phyloP scores from a whole-genome alignment of 1,284 basidiomycete species.

The Ceratobasidium sp. region DNA sequence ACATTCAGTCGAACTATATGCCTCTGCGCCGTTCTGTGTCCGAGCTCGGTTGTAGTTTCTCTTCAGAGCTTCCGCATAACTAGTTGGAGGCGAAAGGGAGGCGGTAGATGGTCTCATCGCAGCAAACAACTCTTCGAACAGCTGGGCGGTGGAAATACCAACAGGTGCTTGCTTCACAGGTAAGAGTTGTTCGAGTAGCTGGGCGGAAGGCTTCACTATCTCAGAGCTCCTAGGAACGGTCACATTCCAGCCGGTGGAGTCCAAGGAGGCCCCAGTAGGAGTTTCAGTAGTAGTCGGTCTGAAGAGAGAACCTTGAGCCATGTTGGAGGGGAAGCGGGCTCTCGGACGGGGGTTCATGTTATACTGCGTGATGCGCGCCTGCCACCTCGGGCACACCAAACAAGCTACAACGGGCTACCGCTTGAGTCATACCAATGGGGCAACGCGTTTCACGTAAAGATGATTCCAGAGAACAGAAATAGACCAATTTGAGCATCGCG shows the following conservation, averaged over 20 bases:
- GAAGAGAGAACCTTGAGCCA: conserved; percentile 29
- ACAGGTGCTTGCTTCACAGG: neutral
- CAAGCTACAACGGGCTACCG: neutral
- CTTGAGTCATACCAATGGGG: no score
- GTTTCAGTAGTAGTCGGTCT: conserved; percentile 17
- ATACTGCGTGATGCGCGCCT: neutral
- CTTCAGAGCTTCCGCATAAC: conserved; percentile 12
- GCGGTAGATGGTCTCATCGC: neutral
- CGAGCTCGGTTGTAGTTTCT: conserved; percentile 16
- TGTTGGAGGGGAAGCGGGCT: neutral
- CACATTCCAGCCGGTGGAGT: conserved; percentile 10
- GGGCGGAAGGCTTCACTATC: conserved; percentile 3
- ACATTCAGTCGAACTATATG: conserved; percentile 19
- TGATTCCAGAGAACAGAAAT: neutral
- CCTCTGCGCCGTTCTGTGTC: conserved; percentile 33
- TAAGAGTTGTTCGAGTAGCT: conserved; percentile 21
- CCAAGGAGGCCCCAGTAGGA: neutral
- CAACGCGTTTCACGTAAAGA: neutral
- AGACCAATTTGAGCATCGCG: neutral
- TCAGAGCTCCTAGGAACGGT: conserved; percentile 12
- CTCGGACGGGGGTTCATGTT: neutral
- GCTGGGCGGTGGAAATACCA: neutral
- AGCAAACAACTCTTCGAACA: conserved; percentile 10
- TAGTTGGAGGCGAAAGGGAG: neutral
- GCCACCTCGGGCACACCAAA: neutral